A percentile compares a stretch with the other conserved stretches of the same genome.
Conservation (phyloP, 345 rosid species). For the Hypericum androsaemum region DNA sequence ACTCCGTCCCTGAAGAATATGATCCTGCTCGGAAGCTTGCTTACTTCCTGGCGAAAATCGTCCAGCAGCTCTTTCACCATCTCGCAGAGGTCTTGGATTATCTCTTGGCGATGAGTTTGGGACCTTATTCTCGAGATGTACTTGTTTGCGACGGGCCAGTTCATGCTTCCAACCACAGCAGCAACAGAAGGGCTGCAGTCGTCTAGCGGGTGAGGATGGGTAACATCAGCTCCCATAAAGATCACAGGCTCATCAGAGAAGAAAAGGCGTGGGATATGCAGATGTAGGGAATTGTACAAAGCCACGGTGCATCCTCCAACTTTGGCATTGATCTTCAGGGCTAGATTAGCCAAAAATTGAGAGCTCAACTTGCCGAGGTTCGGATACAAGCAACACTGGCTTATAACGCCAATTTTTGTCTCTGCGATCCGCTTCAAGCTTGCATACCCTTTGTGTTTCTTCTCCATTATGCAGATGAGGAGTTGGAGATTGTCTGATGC, state of each 20-base stretch:
- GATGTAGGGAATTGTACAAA: conserved; percentile 64
- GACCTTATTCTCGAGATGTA: conserved; percentile 86
- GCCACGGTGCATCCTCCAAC: conserved; percentile 89
- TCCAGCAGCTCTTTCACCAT: conserved; percentile 83
- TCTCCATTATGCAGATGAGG: conserved; percentile 85
- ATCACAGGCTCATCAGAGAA: conserved; percentile 65
- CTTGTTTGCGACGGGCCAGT: conserved; percentile 96
- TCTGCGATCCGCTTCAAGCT: conserved; percentile 89
- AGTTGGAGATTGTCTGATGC: conserved; percentile 67
- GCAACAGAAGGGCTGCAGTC: conserved; percentile 93
- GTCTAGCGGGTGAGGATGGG: conserved; percentile 94
- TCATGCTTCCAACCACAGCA: conserved; percentile 98
- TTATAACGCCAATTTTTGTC: conserved; percentile 75
- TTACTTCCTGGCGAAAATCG: conserved; percentile 53
- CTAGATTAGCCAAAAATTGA: conserved; percentile 81
- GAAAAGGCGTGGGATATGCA: conserved; percentile 74
- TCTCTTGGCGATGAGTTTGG: conserved; percentile 92
- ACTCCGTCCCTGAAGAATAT: conserved; percentile 94
- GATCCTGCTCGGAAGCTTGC: conserved; percentile 66
- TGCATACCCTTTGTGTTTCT: conserved; percentile 83
- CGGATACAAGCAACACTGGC: conserved; percentile 80
- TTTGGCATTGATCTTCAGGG: conserved; percentile 94
- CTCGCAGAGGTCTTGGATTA: conserved; percentile 69
- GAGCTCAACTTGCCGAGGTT: conserved; percentile 75
- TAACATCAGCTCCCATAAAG: conserved; percentile 98